phyloP scores from a whole-genome alignment of 805 yeast genomes.

The Zygoascus flipseniorum region DNA sequence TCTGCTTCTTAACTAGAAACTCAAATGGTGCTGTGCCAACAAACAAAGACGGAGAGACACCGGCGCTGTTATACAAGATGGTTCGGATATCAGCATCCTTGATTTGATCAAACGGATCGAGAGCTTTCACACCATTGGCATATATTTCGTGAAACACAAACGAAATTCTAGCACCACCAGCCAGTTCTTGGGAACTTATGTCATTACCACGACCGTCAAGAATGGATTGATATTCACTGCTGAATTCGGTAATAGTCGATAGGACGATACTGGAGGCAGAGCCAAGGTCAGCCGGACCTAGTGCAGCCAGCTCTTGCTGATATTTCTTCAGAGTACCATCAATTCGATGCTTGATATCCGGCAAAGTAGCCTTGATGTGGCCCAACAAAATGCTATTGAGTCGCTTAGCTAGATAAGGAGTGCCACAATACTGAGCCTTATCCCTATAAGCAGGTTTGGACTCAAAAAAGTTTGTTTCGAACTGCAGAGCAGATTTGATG shows the following conservation, averaged over 20 bases:
- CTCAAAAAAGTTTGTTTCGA: slow-evolving; percentile 77
- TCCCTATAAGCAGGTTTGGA: slow-evolving; percentile 84
- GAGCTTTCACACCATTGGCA: slow-evolving; percentile 81
- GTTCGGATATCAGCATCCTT: slow-evolving; percentile 94
- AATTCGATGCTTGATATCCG: slow-evolving; percentile 87
- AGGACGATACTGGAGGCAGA: slow-evolving; percentile 84
- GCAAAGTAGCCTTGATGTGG: slow-evolving; percentile 81
- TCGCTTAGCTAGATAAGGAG: slow-evolving; percentile 93
- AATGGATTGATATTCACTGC: slow-evolving; percentile 84
- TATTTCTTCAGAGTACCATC: slow-evolving; percentile 79
- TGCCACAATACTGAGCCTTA: slow-evolving; percentile 94
- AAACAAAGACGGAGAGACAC: slow-evolving; percentile 90
- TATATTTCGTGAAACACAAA: slow-evolving; percentile 95
- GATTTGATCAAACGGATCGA: slow-evolving; percentile 95
- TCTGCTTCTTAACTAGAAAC: slow-evolving; percentile 89
- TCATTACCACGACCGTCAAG: slow-evolving; percentile 91
- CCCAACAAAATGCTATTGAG: slow-evolving; percentile 79
- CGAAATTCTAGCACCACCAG: slow-evolving; percentile 97
- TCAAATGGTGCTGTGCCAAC: slow-evolving; percentile 98
- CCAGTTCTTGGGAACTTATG: slow-evolving; percentile 76
- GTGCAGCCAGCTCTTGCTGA: slow-evolving; percentile 61
- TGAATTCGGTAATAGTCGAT: slow-evolving; percentile 83
- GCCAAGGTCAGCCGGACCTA: slow-evolving; percentile 65
- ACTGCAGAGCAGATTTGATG: slow-evolving; percentile 75
- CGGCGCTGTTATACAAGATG: slow-evolving; percentile 92